Percentiles rank a stretch among this genome's conserved stretches.
Conservation (phyloP, 139 green algal genomes). For the Astrephomene gubernaculifera region DNA sequence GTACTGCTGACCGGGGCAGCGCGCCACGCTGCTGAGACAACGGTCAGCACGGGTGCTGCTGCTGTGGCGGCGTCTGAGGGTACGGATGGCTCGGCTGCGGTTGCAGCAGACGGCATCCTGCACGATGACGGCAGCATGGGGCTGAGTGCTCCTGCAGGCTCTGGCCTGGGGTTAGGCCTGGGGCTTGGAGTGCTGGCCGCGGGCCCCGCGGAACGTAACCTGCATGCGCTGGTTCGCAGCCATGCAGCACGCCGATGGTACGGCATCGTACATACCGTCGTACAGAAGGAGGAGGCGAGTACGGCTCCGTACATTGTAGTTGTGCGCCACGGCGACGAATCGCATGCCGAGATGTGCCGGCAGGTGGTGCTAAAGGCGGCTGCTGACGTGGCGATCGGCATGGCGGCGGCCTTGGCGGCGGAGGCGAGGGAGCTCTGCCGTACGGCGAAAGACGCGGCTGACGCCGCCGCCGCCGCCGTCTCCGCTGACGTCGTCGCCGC, state of each 20-base stretch:
- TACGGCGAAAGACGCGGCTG: no score
- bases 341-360: no score
- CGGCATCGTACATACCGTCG: constrained; percentile 2
- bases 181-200: neutral
- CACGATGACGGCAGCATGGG: no score
- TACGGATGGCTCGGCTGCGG: no score
- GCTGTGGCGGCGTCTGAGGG: no score
- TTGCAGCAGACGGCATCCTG: no score
- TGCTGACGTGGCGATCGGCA: neutral
- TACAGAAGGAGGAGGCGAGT: neutral
- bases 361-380: neutral
- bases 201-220: neutral
- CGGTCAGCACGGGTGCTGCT: no score
- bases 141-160: no score
- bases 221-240: neutral
- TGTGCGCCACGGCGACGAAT: no score
- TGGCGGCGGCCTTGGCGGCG: neutral
- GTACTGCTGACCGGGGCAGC: no score
- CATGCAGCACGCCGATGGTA: constrained; percentile 6
- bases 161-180: neutral
- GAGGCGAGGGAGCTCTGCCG: neutral
- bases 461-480: neutral
- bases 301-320: no score
- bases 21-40: no score
- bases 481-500: neutral